Conservation (phyloP, 352 stramenopile genomes). For the Blastocystis sp. region DNA sequence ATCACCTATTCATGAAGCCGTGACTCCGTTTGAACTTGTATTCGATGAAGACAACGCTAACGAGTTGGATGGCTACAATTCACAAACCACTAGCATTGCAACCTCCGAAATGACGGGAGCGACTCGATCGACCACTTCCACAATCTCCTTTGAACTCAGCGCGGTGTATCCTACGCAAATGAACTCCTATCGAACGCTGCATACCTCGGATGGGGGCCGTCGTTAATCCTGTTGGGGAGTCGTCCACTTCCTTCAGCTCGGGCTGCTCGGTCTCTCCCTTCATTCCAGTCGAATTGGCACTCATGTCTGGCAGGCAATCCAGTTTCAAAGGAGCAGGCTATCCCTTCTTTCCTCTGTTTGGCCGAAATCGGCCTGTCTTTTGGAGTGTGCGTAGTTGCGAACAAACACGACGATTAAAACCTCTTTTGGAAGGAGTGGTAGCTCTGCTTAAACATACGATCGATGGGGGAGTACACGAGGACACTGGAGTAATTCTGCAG, state of each 20-base stretch:
- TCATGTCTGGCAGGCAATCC: neutral
- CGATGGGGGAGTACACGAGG: conserved; percentile 13
- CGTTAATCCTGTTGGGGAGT: neutral
- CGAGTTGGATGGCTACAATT: neutral
- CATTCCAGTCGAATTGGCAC: neutral
- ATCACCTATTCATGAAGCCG: neutral
- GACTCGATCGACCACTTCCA: conserved; percentile 11
- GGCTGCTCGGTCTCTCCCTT: neutral
- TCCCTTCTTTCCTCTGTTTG: no score
- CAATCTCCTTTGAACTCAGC: neutral
- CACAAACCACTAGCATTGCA: neutral
- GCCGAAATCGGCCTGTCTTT: no score
- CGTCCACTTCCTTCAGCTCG: neutral
- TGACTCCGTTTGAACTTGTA: neutral
- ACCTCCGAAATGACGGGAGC: neutral
- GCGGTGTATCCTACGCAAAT: conserved; percentile 19
- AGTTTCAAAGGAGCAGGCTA: neutral
- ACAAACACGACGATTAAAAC: neutral
- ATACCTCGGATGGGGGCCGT: neutral
- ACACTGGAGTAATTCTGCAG: neutral
- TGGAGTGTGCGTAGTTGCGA: neutral
- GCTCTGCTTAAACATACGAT: conserved; percentile 49
- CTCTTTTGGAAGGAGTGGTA: conserved; percentile 16
- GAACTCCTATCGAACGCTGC: neutral
- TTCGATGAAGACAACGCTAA: no score